Evolutionary conservation across 257 asterid species (phyloP), one percentile per base, ranked within the genome.

Genomic region (Ehretia macrophylla): DNA sequence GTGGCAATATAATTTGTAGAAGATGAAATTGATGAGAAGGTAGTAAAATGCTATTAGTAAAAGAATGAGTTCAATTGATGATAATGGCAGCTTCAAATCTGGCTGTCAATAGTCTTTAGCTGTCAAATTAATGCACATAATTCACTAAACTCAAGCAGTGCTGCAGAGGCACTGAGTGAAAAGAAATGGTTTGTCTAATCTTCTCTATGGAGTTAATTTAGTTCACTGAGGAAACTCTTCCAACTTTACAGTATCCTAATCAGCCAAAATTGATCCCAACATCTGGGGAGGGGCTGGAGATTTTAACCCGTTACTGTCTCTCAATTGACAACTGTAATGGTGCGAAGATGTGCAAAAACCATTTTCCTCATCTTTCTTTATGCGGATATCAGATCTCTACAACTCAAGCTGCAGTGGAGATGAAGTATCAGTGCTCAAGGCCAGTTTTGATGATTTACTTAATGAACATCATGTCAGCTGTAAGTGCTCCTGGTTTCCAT

Each of bases 401-500:
- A 18, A 46, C 51, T 5, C 17, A 0, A 14, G n/a, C 51, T 46
- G 51, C 17, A 8, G 18, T 14, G 51, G 18, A 14, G 51, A 46
- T 14, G 18, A 11, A 45, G 14, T 5, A 46, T 46, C 8, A 46
- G 16, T 18, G 16, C 18, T 46, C 51, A 46, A 16, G 35, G 18
- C 6, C 18, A 46, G n/a, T 18, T 14, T 46, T 1, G 3, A 46
- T 46, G 51, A 14, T 47, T n/a, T 4, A 47, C 52, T 47, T 47
- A 0, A 47, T 16, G 10, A 46, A 13, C 51, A 46, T 14, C 21
- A 47, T 47, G 17, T 17, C 20, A 47, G 18, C 52, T 47, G 19
- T 19, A 14, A 14, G 18, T 47, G 9, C 52, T n/a, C 52, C 18
- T 5, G 19, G 18, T 47, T 27, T 59, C 73, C 51, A 60, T 51